Percentiles rank a stretch among this genome's conserved stretches.
Evolutionary conservation across 2,329 filamentous ascomycete genomes (phyloP).

Genomic region (Cladosporium sphaerospermum): DNA sequence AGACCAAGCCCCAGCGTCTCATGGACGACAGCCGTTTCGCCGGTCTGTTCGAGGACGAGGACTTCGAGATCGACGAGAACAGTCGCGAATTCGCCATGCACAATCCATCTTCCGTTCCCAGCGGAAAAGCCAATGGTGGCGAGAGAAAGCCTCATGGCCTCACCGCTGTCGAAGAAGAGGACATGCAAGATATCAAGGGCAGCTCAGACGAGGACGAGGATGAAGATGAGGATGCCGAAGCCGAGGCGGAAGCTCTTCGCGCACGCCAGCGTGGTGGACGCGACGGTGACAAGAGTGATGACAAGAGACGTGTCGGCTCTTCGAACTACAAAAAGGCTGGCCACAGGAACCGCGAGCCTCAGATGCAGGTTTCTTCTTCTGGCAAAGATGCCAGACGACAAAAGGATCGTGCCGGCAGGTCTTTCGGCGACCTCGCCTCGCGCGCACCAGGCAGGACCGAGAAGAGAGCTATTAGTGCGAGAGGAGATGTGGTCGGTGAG

Average conservation of each 20-base stretch:
- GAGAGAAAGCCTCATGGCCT: constrained; percentile 43
- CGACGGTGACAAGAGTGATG: constrained; percentile 29
- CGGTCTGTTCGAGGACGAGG: constrained; percentile 84
- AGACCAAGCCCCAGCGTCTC: constrained; percentile 41
- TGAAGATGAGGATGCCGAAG: constrained; percentile 34
- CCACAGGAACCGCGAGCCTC: constrained; percentile 34
- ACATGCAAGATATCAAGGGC: constrained; percentile 38
- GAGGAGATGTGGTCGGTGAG: constrained; percentile 41
- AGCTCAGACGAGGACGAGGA: constrained; percentile 32
- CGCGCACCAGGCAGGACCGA: constrained; percentile 19
- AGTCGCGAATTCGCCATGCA: constrained; percentile 80
- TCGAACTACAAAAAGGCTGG: constrained; percentile 57
- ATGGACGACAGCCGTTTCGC: constrained; percentile 83
- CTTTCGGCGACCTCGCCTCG: constrained; percentile 52
- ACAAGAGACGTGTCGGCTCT: constrained; percentile 56
- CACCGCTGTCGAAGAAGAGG: constrained; percentile 56
- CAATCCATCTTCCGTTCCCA: constrained; percentile 70
- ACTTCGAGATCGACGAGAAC: constrained; percentile 85
- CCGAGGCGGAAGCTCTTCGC: constrained; percentile 20
- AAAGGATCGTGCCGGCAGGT: constrained; percentile 43
- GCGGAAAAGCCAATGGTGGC: constrained; percentile 23
- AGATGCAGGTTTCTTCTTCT: constrained; percentile 54
- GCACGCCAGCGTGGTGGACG: constrained; percentile 35
- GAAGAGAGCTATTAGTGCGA: constrained; percentile 21
- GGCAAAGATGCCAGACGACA: constrained; percentile 25